phyloP scores from a whole-genome alignment of 495 filamentous ascomycete genomes.

The Neurospora africana region DNA sequence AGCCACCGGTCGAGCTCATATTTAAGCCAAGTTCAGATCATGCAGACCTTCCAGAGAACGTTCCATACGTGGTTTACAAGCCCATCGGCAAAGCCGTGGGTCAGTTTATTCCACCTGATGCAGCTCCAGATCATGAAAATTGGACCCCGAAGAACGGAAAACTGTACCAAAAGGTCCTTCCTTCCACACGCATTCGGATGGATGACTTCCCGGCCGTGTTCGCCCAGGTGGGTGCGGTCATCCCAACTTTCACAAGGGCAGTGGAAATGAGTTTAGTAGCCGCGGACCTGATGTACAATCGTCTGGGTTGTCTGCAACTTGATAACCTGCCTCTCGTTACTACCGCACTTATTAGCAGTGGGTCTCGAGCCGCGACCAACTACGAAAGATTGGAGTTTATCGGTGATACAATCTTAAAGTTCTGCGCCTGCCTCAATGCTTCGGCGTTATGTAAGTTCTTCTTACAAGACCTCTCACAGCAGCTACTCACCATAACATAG shows the following conservation, averaged over 20 bases:
- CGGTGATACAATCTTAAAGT: constrained; percentile 80
- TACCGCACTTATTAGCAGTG: constrained; percentile 63
- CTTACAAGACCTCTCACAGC: neutral
- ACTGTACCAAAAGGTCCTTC: constrained; percentile 24
- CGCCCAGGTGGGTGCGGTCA: constrained; percentile 55
- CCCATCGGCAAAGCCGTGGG: constrained; percentile 27
- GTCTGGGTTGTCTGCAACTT: constrained; percentile 48
- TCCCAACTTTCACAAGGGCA: constrained; percentile 66
- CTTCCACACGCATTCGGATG: constrained; percentile 22
- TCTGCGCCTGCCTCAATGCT: constrained; percentile 55
- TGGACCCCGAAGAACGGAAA: constrained; percentile 11
- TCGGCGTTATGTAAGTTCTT: constrained; percentile 40
- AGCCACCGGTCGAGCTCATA: constrained; percentile 24
- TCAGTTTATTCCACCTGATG: constrained; percentile 46
- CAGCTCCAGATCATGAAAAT: neutral
- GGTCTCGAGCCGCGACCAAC: constrained; percentile 48
- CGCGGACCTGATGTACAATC: constrained; percentile 45
- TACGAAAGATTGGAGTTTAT: constrained; percentile 89
- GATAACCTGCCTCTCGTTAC: constrained; percentile 46
- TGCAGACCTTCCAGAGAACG: constrained; percentile 22
- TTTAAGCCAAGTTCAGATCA: constrained; percentile 13
- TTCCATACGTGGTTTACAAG: constrained; percentile 38
- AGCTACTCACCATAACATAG: constrained; percentile 11
- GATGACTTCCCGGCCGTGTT: constrained; percentile 51
- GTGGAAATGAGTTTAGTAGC: constrained; percentile 57